phyloP scores from a whole-genome alignment of 352 stramenopile species.

The Globisporangium paroecandrum region DNA sequence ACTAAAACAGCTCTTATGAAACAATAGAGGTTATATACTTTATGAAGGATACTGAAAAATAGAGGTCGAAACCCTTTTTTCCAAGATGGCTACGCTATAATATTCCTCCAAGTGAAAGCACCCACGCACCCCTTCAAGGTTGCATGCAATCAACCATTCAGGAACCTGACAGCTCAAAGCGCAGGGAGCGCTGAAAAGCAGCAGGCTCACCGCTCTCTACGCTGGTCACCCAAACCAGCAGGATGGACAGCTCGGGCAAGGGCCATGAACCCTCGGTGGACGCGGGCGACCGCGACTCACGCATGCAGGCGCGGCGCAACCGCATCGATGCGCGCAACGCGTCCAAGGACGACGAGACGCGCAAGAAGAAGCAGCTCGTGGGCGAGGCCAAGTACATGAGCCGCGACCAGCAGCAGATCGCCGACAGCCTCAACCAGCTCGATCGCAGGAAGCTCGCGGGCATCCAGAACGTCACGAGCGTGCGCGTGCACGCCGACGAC shows the following conservation, averaged over 20 bases:
- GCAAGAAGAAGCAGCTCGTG: slow-evolving; percentile 64
- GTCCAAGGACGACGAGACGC: slow-evolving; percentile 74
- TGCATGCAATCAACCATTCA: neutral
- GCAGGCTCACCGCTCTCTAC: neutral
- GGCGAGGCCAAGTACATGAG: slow-evolving; percentile 66
- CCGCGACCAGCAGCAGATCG: slow-evolving; percentile 71
- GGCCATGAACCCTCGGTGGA: slow-evolving; percentile 32
- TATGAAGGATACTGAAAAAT: too few relatives aligned
- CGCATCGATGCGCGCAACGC: slow-evolving; percentile 79
- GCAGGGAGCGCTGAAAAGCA: neutral
- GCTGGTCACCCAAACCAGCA: neutral
- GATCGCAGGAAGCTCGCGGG: slow-evolving; percentile 68
- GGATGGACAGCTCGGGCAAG: slow-evolving; percentile 32
- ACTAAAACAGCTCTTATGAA: too few relatives aligned
- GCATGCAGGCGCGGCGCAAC: slow-evolving; percentile 57
- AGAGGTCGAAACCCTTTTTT: too few relatives aligned
- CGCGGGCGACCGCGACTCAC: slow-evolving; percentile 52
- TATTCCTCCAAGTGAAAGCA: too few relatives aligned
- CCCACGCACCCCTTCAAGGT: too few relatives aligned
- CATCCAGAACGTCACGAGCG: slow-evolving; percentile 89
- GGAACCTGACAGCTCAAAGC: neutral
- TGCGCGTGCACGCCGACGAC: slow-evolving; percentile 90
- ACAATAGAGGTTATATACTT: too few relatives aligned
- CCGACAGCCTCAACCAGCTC: slow-evolving; percentile 73
- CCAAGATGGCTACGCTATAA: too few relatives aligned